Percentiles rank a stretch among this genome's conserved stretches.
Evolutionary conservation across 768 basidiomycete species (phyloP).

Genomic region (Exidia glandulosa): DNA sequence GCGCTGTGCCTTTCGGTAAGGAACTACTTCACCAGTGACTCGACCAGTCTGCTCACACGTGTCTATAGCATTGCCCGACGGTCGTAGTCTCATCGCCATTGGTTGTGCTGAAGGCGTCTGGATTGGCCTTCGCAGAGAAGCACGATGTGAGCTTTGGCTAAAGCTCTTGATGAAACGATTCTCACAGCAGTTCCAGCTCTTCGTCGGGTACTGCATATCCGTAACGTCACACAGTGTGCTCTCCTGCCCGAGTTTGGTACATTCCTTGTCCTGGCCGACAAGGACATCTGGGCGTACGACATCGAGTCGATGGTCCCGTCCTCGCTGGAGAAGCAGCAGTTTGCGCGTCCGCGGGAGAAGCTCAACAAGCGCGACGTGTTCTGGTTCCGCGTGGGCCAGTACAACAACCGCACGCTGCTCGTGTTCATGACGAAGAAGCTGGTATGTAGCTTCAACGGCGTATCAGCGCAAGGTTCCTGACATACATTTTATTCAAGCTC

Average conservation of each 20-base stretch:
- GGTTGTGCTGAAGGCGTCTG: constrained; percentile 94
- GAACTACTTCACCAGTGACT: constrained; percentile 6
- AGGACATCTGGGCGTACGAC: constrained; percentile 39
- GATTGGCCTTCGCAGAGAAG: constrained; percentile 87
- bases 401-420: constrained; percentile 29
- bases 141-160: constrained; percentile 52
- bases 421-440: constrained; percentile 20
- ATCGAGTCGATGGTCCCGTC: constrained; percentile 32
- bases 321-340: constrained; percentile 12
- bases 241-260: constrained; percentile 95
- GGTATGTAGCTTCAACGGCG: not conserved
- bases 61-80: constrained; percentile 62
- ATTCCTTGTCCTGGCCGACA: constrained; percentile 90
- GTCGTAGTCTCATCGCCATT: constrained; percentile 78
- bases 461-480: not conserved
- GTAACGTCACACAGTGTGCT: constrained; percentile 89
- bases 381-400: constrained; percentile 30
- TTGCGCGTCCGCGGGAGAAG: constrained; percentile 23
- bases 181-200: constrained; percentile 42
- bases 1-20: constrained; percentile 85
- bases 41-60: not conserved
- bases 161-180: not conserved
- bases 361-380: constrained; percentile 25
- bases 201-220: constrained; percentile 86
- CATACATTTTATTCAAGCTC: constrained; percentile 8